Evolutionary conservation across 176 grass and related monocot species (phyloP).

Genomic region (Bromus sterilis): DNA sequence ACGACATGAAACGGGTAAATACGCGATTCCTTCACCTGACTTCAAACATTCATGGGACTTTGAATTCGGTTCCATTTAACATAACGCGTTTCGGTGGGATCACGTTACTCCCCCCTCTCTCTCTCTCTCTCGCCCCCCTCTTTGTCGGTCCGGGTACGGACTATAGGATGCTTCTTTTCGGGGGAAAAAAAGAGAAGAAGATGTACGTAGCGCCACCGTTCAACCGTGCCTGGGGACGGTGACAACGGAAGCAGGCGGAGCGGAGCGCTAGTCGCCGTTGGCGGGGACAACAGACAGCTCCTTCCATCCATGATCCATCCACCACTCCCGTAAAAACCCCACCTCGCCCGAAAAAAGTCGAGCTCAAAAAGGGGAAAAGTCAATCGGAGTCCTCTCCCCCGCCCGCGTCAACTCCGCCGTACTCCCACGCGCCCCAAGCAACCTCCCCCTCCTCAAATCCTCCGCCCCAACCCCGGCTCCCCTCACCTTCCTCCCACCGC

Average conservation of each 20-base stretch:
- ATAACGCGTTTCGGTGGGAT: not conserved
- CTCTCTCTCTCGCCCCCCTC: not conserved
- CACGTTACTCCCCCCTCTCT: not conserved
- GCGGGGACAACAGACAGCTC: not conserved
- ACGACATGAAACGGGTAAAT: too few relatives aligned
- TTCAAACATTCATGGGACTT: too few relatives aligned
- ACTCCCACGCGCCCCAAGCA: constrained; percentile 12
- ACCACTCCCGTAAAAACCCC: not conserved
- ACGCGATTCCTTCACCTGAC: not conserved
- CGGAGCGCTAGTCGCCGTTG: not conserved
- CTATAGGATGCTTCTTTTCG: not conserved
- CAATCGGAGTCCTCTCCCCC: not conserved
- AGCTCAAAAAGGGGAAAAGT: too few relatives aligned
- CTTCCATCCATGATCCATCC: too few relatives aligned
- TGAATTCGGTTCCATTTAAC: not conserved
- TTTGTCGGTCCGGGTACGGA: not conserved
- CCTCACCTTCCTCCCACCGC: too few relatives aligned
- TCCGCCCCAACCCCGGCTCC: not conserved
- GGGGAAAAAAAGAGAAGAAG: not conserved
- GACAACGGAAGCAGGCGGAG: not conserved
- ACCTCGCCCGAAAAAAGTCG: not conserved
- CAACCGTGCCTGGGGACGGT: not conserved
- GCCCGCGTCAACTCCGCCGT: constrained; percentile 12
- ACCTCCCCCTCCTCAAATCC: constrained; percentile 9
- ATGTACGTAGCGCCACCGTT: not conserved